These are phyloP conservation scores for Moelleriella libera DNA, from an alignment of 2,329 filamentous ascomycete genomes.

Conservation along the genomic window DNA sequence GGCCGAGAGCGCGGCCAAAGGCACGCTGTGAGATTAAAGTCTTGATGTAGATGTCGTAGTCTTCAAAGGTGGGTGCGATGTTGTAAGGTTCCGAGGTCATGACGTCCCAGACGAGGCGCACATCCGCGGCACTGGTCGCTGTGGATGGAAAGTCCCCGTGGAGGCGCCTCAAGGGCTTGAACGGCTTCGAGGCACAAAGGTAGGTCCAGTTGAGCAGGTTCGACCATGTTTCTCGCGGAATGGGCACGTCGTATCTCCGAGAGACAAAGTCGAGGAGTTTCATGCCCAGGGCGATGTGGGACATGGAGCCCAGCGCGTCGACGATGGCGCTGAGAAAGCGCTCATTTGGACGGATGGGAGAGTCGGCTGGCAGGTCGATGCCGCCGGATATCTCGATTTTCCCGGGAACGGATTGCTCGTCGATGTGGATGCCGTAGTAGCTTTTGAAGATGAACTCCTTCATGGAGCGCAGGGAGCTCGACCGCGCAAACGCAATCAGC, in stretches of 20 bases:
- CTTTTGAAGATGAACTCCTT: conserved; percentile 16
- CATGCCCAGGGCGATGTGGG: conserved; percentile 42
- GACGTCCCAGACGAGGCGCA: conserved; percentile 39
- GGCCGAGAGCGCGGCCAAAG: conserved; percentile 16
- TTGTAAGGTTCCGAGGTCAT: conserved; percentile 47
- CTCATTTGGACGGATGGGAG: conserved; percentile 41
- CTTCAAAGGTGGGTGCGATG: conserved; percentile 39
- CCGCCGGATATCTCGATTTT: conserved; percentile 16
- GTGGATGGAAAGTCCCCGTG: conserved; percentile 14
- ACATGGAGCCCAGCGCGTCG: conserved; percentile 53
- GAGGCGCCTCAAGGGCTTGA: conserved; percentile 19
- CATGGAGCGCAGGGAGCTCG: conserved; percentile 18
- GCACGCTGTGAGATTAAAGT: conserved; percentile 17
- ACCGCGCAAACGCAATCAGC: conserved; percentile 27
- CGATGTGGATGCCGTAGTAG: conserved; percentile 16
- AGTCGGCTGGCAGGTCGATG: conserved; percentile 27
- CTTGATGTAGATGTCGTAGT: conserved; percentile 33
- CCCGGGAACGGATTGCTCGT: conserved; percentile 5
- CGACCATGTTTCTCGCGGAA: conserved; percentile 47
- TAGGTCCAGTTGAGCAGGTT: conserved; percentile 55
- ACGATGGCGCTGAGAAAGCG: conserved; percentile 52
- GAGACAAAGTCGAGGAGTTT: conserved; percentile 50
- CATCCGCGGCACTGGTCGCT: conserved; percentile 23
- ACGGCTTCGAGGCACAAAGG: conserved; percentile 31
- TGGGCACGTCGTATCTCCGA: conserved; percentile 38